Percentiles rank a stretch among this genome's conserved stretches.
These are phyloP conservation scores for Plectosphaerella plurivora DNA, from an alignment of 2,329 filamentous ascomycete species.

Conservation along the genomic window DNA sequence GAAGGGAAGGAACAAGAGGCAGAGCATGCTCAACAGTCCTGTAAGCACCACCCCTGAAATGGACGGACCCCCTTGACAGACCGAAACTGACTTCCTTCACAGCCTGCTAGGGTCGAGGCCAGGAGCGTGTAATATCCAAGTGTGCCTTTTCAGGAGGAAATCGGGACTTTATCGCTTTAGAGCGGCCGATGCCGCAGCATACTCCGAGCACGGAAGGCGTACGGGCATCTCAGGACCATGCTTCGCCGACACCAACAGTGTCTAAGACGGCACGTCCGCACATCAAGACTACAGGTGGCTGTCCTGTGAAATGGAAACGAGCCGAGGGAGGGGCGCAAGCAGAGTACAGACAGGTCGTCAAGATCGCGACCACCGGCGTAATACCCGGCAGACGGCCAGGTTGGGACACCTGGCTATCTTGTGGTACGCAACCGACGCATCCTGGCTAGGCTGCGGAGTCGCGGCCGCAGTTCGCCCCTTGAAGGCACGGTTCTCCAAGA, in stretches of 20 bases:
- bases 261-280: too few species aligned
- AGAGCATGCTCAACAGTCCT: slow-evolving; percentile 93
- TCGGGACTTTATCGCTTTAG: too few species aligned
- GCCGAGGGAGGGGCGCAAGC: neutral
- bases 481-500: too few species aligned
- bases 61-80: neutral
- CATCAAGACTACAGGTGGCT: too few species aligned
- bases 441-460: too few species aligned
- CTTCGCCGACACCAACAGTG: too few species aligned
- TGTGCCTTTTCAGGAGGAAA: too few species aligned
- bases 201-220: too few species aligned
- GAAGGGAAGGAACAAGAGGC: slow-evolving; percentile 90
- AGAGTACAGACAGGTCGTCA: neutral
- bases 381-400: neutral
- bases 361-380: neutral
- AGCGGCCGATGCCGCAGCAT: too few species aligned
- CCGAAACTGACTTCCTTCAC: slow-evolving; percentile 9
- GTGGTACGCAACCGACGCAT: neutral
- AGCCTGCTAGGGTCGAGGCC: slow-evolving; percentile 53
- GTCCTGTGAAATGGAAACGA: too few species aligned
- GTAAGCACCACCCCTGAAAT: slow-evolving; percentile 50
- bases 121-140: slow-evolving; percentile 42
- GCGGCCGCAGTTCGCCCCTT: too few species aligned
- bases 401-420: neutral
- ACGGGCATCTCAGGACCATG: too few species aligned